These are phyloP conservation scores for Yamadazyma membranifaciens DNA, from an alignment of 1,139 yeast species.

Conservation along the genomic window DNA sequence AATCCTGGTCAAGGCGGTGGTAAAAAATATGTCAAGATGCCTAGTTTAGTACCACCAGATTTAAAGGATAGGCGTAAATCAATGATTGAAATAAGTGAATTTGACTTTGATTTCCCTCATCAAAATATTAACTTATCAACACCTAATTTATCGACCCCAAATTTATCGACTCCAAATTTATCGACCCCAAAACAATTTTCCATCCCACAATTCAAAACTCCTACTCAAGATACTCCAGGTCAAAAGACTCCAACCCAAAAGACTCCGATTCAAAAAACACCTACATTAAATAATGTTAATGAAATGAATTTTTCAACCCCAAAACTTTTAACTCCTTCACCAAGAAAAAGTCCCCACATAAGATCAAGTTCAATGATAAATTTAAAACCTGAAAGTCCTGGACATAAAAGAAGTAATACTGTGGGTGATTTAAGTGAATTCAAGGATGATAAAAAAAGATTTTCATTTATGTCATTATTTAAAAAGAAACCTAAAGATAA, in stretches of 20 bases:
- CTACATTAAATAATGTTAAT: neutral
- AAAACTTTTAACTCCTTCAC: slow-evolving; percentile 15
- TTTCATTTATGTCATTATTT: slow-evolving; percentile 41
- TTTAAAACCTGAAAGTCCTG: slow-evolving; percentile 15
- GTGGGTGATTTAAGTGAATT: slow-evolving; percentile 21
- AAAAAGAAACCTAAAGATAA: slow-evolving; percentile 18
- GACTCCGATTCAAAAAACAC: slow-evolving; percentile 2
- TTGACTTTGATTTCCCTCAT: slow-evolving; percentile 1
- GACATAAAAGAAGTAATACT: slow-evolving; percentile 29
- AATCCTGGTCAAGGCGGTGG: neutral
- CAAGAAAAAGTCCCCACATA: slow-evolving; percentile 25
- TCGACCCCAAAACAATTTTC: slow-evolving; percentile 1
- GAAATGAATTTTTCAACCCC: slow-evolving; percentile 5
- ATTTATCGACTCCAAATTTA: neutral
- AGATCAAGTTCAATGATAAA: slow-evolving; percentile 30
- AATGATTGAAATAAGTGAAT: slow-evolving; percentile 10
- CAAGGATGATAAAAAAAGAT: slow-evolving; percentile 29
- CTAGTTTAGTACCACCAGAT: slow-evolving; percentile 14
- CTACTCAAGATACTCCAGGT: neutral
- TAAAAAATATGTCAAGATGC: slow-evolving; percentile 16
- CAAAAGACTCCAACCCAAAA: neutral
- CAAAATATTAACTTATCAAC: neutral
- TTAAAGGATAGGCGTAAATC: slow-evolving; percentile 6
- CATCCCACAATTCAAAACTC: neutral
- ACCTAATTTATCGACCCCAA: neutral